Evolutionary conservation across 805 yeast species (phyloP).

Genomic region (Metschnikowia proteae): DNA sequence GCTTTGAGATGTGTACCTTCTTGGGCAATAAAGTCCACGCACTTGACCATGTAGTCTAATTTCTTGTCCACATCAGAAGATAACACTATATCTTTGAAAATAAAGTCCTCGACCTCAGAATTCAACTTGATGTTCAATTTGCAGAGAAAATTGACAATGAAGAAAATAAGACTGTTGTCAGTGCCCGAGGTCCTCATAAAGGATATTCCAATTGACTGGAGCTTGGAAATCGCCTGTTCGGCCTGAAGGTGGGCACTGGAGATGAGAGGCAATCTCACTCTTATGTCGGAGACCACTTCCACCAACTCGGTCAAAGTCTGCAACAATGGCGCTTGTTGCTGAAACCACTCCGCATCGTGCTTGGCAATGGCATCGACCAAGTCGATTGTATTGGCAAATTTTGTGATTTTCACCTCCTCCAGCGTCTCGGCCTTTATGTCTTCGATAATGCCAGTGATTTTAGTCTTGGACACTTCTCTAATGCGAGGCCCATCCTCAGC

Average conservation of each 20-base stretch:
- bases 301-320: constrained; percentile 41
- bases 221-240: constrained; percentile 60
- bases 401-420: constrained; percentile 53
- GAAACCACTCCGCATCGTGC: constrained; percentile 58
- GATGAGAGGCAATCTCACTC: constrained; percentile 35
- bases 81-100: constrained; percentile 54
- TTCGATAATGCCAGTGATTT: constrained; percentile 47
- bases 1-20: constrained; percentile 47
- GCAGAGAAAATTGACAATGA: constrained; percentile 34
- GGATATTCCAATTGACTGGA: constrained; percentile 44
- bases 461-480: constrained; percentile 51
- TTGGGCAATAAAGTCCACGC: constrained; percentile 45
- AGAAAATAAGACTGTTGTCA: constrained; percentile 29
- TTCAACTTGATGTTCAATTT: constrained; percentile 46
- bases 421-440: constrained; percentile 47
- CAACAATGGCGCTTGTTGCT: constrained; percentile 44
- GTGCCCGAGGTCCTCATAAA: constrained; percentile 25
- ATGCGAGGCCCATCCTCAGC: constrained; percentile 54
- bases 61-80: constrained; percentile 45
- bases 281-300: constrained; percentile 41
- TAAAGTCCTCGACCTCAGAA: constrained; percentile 49
- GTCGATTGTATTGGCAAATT: constrained; percentile 72
- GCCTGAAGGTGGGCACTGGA: constrained; percentile 67
- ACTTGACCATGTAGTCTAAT: constrained; percentile 47
- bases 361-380: constrained; percentile 51